Evolutionary conservation across 139 green algal genomes (phyloP), one percentile per base, ranked within the genome.

Genomic region (Medakamo hakoo): DNA sequence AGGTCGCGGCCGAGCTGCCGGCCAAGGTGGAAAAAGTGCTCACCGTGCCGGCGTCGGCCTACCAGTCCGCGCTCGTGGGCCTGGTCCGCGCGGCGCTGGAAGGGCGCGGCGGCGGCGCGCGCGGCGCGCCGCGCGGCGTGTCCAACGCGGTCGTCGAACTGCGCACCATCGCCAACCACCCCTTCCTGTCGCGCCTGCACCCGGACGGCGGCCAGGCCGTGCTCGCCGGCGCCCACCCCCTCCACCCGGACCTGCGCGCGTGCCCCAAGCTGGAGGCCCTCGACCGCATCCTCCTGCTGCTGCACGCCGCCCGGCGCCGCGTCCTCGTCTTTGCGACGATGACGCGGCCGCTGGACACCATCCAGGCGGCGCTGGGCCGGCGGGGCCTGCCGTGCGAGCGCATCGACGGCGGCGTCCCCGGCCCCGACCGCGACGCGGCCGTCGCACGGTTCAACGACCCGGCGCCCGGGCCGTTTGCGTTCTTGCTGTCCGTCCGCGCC

Each of bases 321-420:
- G 82, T 89, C 48, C 71, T 95, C 58, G 57, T 95, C 60, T 94
- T 95, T 70, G 84, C 74, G 66, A 90, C 83, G 23, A 88, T 90
- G 78, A 88, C 82, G 1, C 58, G 71, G 0, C 58, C 79, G 59
- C 74, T 93, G 57, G 80, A 89, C 60, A 26, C 86, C 22, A 30
- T 91, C 22, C 82, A 90, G 71, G 73, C 81, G 31, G 76, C 80
- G 55, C 64, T 84, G 30, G 69, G 82, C 25, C 82, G 76, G 76
- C 58, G 75, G 9, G 78, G 77, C 30, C 75, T 74, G 27, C 32
- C 48, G n/a, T 76, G 70, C 60, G 62, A 86, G 65, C 67, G 85
- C 9, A 65, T 94, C 49, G 83, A 92, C 62, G 86, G 86, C 14
- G 49, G 27, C 63, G 88, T 60, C 23, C 55, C 70, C 2, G 63